Evolutionary conservation across 1,284 basidiomycete species (phyloP), one percentile per base, ranked within the genome.

Genomic region (Schizophyllum commune): DNA sequence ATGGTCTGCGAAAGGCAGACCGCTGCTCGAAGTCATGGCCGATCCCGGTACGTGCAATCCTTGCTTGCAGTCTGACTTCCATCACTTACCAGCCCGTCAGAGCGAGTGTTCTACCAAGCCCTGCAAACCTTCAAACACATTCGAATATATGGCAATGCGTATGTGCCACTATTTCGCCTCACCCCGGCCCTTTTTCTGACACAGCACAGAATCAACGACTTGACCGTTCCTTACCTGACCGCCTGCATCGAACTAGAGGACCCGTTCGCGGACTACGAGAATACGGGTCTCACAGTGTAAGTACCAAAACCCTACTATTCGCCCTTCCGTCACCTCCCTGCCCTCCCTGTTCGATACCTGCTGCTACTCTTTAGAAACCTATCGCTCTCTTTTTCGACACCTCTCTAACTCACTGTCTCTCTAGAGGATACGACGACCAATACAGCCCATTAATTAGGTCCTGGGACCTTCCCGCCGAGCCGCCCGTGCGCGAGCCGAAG

Each of bases 11-110:
- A 81, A 79, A 60, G 88, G 86, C 2, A 77, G 88, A 58, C 84
- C 92, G 1, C 72, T 96, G 5, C 71, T 96, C 20, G 86, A 92
- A 62, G 84, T 94, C 62, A 91, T 96, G 86, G 88, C 91, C 1
- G 92, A 96, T 74, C 89, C 91, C 65, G 79, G 91, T 89, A 67
- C 66, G 83, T 72, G 15, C 11, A 57, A 20, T 15, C 47, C 15
- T 54, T 57, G 9, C 34, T 22, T 21, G n/a, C 39, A 21, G 39
- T 3, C 21, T 55, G 33, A 52, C 22, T 6, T 13, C 34, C 19
- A 15, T 17, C 7, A 57, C 8, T 17, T 6, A 32, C 27, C 61
- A 66, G 58, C 59, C 61, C 22, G 17, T 15, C 69, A 88, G 91
- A 86, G 22, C 81, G 82, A 17, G 76, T 90, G 34, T 98, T 98